Percentiles rank a stretch among this genome's conserved stretches.
These are phyloP conservation scores for Ophiocordyceps unilateralis DNA, from an alignment of 2,329 filamentous ascomycete species.

Conservation along the genomic window DNA sequence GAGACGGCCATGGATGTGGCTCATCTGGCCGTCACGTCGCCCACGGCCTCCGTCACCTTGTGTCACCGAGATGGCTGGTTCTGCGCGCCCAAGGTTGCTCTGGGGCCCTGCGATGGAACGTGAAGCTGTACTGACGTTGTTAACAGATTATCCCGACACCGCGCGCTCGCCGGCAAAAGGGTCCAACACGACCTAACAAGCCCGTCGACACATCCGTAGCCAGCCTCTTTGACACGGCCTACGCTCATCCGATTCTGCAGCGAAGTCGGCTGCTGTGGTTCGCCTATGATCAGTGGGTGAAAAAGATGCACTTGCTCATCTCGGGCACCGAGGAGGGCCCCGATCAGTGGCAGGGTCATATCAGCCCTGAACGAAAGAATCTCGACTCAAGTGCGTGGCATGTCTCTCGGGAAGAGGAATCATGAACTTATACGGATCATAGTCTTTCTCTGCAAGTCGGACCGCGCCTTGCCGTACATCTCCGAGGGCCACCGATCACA, in stretches of 20 bases:
- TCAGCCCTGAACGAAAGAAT: conserved; percentile 19
- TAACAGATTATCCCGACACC: conserved; percentile 12
- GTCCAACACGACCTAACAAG: conserved; percentile 16
- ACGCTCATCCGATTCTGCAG: conserved; percentile 27
- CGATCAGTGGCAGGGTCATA: conserved; percentile 30
- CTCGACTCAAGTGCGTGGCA: conserved; percentile 14
- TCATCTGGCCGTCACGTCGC: conserved; percentile 24
- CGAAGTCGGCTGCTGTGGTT: conserved; percentile 24
- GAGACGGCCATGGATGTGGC: conserved; percentile 29
- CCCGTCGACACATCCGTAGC: conserved; percentile 28
- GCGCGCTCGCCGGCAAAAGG: not conserved
- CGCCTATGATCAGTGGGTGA: conserved; percentile 28
- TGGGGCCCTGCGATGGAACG: not conserved
- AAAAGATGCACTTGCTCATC: conserved; percentile 22
- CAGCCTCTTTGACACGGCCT: conserved; percentile 33
- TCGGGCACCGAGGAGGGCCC: conserved; percentile 27
- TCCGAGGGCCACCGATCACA: conserved; percentile 16
- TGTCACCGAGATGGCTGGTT: conserved; percentile 29
- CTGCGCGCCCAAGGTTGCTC: conserved; percentile 23
- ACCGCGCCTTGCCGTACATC: conserved; percentile 24
- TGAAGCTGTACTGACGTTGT: not conserved
- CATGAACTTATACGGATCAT: not conserved
- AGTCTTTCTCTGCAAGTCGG: conserved; percentile 28
- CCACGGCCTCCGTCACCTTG: conserved; percentile 22
- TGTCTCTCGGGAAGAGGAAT: not conserved